Evolutionary conservation across 352 stramenopile genomes (phyloP), one percentile per base, ranked within the genome.

Genomic region (Phytophthora quininea): DNA sequence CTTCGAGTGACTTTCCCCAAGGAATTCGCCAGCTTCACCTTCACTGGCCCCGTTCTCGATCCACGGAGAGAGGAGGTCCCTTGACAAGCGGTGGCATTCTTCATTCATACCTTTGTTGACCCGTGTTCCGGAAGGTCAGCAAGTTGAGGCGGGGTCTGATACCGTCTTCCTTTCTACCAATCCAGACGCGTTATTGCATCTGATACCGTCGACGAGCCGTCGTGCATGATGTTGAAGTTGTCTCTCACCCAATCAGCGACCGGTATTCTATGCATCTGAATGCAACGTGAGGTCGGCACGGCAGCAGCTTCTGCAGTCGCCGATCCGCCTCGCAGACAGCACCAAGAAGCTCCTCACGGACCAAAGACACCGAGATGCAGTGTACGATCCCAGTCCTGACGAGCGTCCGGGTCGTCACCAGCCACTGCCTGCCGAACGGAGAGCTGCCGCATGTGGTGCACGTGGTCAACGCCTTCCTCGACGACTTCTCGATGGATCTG

Each of bases 361-460:
- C 10, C 6, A 11, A 40, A 40, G 10, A 6, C 35, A 40, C 49
- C 33, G 38, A 35, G 1, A 67, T 72, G 52, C 15, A 15, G n/a
- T 1, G 7, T 10, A 24, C 62, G 7, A n/a, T 56, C 12, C 49
- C 53, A 19, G 42, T 53, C 8, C 54, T 73, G 27, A 62, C 60
- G 3, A 66, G 59, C 30, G 59, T 33, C 2, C 48, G 42, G n/a
- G 35, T 59, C 35, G 54, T 66, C 3, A 35, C 32, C 37, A 54
- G 11, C 35, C 48, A 12, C n/a, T 66, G 54, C 14, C 19, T 73
- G 27, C 60, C 54, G 8, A 14, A 60, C 14, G 58, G 59, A 5
- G 54, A 73, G 4, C 58, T 73, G 15, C 60, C 66, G 42, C 66
- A 73, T 33, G 60, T 70, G 35, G 5, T 59, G 7, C 19, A 30